Base-by-base conservation (phyloP, 148 eudicot genomes). In the Camellia granthamiana region DNA sequence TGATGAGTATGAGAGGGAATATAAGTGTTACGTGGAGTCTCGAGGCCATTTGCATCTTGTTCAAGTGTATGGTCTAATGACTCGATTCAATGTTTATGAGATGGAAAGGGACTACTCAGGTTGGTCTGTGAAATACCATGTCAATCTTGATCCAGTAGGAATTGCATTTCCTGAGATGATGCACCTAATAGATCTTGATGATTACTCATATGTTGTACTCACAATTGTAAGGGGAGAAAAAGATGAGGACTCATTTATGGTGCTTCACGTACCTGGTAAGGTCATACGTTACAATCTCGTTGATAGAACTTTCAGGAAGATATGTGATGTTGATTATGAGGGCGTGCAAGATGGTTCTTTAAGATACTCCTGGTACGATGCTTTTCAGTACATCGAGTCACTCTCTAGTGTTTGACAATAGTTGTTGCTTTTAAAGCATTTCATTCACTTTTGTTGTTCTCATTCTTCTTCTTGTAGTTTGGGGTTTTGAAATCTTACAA, bases 41-140 rank as follows among this genome's bases (percentile, higher is more conserved):
- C 46, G 83, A 0, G 83, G 69, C 12, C 74, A 76, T 19, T 13
- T 81, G 69, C 74, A 81, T 60, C 23, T 81, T 0, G 54, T 81
- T 13, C 79, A 81, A 51, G 60, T 69, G 11, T 81, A 65, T 9
- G 83, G 76, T 5, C 47, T 10, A 41, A 47, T 38, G 7, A 30
- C 74, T 19, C 49, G 42, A 23, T 67, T 68, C 14, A 3, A 75
- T 63, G 72, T 82, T 3, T 79, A 81, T 13, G 87, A 82, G 83
- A 79, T 78, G 83, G 55, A 54, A 51, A 76, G 80, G 19, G 81
- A 85, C 30, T 82, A 85, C 49, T 82, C 80, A 0, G 78, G 62
- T 11, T 86, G 85, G 88, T 77, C 78, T 78, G 74, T 83, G 18
- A 83, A 74, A 68, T 84, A 79, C 73, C 15, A 30, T 1, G 72